Evolutionary conservation across 345 rosid genomes (phyloP).

Genomic region (Populus pruinosa): DNA sequence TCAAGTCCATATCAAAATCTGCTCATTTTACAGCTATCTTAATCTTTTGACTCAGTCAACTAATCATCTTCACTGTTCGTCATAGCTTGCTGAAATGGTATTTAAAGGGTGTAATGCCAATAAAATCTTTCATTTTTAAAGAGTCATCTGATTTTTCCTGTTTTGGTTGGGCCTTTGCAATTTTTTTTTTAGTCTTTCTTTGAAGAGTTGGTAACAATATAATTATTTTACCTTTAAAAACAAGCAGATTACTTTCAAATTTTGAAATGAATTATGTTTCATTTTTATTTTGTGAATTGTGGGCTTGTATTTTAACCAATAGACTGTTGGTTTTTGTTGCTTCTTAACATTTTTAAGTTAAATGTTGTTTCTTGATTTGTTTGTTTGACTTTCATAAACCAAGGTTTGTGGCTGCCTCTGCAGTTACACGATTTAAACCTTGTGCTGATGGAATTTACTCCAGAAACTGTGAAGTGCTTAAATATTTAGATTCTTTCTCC

Average conservation of each 20-base stretch:
- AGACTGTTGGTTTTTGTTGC: background rate
- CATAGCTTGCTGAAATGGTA: background rate
- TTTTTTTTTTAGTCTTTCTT: background rate
- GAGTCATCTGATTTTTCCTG: background rate
- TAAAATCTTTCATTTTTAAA: background rate
- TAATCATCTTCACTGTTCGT: background rate
- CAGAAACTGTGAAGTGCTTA: background rate
- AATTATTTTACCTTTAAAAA: background rate
- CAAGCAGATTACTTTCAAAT: background rate
- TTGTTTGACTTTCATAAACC: background rate
- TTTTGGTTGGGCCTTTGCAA: background rate
- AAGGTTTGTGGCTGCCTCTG: background rate
- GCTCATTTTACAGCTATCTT: background rate
- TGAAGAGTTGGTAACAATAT: background rate
- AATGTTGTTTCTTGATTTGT: background rate
- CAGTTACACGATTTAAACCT: background rate
- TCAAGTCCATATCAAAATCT: background rate
- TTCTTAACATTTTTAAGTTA: background rate
- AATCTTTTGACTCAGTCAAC: background rate
- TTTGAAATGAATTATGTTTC: background rate
- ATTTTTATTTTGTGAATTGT: background rate
- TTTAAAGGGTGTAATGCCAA: background rate
- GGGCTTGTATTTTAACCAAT: background rate
- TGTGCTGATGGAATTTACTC: background rate
- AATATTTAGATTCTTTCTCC: conserved; percentile 6